phyloP scores from a whole-genome alignment of 441 rosid genomes.

The Erodium chrysanthum region DNA sequence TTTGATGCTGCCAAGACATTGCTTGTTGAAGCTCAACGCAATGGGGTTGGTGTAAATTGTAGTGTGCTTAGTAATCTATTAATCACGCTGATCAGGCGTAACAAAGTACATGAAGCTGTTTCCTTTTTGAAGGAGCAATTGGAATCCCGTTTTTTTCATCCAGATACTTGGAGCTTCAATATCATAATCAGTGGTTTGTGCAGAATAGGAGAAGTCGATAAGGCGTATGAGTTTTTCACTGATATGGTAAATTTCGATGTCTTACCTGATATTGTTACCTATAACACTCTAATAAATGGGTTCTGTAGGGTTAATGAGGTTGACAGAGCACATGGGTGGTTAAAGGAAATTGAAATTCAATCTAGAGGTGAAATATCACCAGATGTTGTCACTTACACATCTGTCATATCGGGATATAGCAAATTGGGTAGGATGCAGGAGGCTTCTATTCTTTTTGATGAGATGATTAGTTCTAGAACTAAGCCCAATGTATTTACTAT shows the following conservation, averaged over 20 bases:
- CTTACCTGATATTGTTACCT: slow-evolving; percentile 52
- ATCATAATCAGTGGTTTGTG: slow-evolving; percentile 61
- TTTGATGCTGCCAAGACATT: slow-evolving; percentile 37
- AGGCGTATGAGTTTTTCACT: slow-evolving; percentile 39
- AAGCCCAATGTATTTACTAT: slow-evolving; percentile 49
- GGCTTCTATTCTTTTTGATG: slow-evolving; percentile 45
- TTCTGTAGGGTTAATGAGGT: slow-evolving; percentile 48
- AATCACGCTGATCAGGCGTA: slow-evolving; percentile 39
- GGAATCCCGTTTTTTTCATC: slow-evolving; percentile 32
- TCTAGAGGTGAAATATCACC: slow-evolving; percentile 30
- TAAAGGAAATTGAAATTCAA: slow-evolving; percentile 36
- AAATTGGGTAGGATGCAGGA: slow-evolving; percentile 53
- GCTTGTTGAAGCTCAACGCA: slow-evolving; percentile 35
- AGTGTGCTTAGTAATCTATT: slow-evolving; percentile 40
- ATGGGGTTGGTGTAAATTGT: slow-evolving; percentile 27
- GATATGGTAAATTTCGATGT: slow-evolving; percentile 51
- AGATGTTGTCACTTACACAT: slow-evolving; percentile 56
- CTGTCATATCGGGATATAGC: slow-evolving; percentile 60
- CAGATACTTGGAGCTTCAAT: slow-evolving; percentile 62
- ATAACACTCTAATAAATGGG: slow-evolving; percentile 64
- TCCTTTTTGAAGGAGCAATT: slow-evolving; percentile 35
- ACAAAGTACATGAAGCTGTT: slow-evolving; percentile 47
- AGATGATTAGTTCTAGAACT: slow-evolving; percentile 47
- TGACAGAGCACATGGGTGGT: slow-evolving; percentile 36
- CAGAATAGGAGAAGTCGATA: slow-evolving; percentile 33